These are phyloP conservation scores for Neolentinus lepideus DNA, from an alignment of 1,284 basidiomycete species.

Conservation along the genomic window DNA sequence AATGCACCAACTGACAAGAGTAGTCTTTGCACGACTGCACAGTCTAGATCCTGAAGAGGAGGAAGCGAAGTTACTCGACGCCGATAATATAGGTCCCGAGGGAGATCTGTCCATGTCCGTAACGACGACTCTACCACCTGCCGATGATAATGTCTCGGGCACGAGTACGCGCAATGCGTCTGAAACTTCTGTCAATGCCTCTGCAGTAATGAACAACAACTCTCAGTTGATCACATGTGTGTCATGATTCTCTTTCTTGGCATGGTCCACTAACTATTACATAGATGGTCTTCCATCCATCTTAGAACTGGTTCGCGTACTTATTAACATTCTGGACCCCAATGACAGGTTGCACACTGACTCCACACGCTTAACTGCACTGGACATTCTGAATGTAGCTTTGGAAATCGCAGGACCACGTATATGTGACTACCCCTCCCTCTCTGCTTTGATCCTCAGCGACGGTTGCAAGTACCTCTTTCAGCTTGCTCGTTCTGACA, in stretches of 20 bases:
- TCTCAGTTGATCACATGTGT: not conserved
- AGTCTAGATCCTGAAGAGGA: slow-evolving; percentile 58
- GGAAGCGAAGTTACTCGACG: slow-evolving; percentile 48
- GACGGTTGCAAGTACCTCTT: slow-evolving; percentile 95
- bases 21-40: slow-evolving; percentile 74
- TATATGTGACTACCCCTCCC: slow-evolving; percentile 70
- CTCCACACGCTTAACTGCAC: slow-evolving; percentile 86
- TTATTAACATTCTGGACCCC: slow-evolving; percentile 94
- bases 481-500: slow-evolving; percentile 88
- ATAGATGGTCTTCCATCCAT: slow-evolving; percentile 90
- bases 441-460: slow-evolving; percentile 73
- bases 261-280: not conserved
- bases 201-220: not conserved
- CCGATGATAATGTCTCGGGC: slow-evolving; percentile 43
- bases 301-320: slow-evolving; percentile 87
- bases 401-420: slow-evolving; percentile 80
- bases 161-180: slow-evolving; percentile 1
- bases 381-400: slow-evolving; percentile 85
- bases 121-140: slow-evolving; percentile 25
- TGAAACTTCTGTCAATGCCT: not conserved
- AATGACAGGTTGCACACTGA: slow-evolving; percentile 94
- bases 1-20: slow-evolving; percentile 84
- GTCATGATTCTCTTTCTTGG: not conserved
- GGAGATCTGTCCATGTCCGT: not conserved
- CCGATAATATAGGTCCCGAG: not conserved